Evolutionary conservation across 345 rosid species (phyloP).

Genomic region (Eucalyptus camaldulensis): DNA sequence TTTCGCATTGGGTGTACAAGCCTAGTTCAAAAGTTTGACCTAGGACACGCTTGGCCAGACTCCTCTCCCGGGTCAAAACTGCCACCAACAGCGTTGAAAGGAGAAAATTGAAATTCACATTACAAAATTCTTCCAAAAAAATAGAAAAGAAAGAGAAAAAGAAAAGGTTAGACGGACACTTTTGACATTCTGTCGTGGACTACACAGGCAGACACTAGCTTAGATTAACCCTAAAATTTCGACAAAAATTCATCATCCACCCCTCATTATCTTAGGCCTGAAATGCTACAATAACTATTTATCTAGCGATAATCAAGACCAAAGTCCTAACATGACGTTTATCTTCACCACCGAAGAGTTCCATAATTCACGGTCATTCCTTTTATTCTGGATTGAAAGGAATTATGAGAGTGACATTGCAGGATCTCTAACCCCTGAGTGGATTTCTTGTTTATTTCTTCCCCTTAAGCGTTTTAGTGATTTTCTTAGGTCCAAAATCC

Average conservation of each 20-base stretch:
- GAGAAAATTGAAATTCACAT: neutral
- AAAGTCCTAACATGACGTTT: no score
- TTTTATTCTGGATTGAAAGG: no score
- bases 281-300: no score
- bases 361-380: accelerated
- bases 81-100: neutral
- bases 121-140: neutral
- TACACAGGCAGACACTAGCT: neutral
- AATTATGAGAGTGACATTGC: accelerated
- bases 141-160: neutral
- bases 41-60: neutral
- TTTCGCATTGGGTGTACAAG: neutral
- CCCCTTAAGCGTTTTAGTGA: no score
- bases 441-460: accelerated
- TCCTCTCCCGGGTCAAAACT: neutral
- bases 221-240: neutral
- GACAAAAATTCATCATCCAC: neutral
- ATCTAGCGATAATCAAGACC: accelerated
- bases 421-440: accelerated
- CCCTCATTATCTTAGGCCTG: no score
- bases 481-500: no score
- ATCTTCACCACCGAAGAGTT: no score
- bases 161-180: neutral
- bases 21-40: neutral
- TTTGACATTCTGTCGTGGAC: neutral